Conservation (phyloP, 2,329 filamentous ascomycete genomes). For the Alternaria alternata region DNA sequence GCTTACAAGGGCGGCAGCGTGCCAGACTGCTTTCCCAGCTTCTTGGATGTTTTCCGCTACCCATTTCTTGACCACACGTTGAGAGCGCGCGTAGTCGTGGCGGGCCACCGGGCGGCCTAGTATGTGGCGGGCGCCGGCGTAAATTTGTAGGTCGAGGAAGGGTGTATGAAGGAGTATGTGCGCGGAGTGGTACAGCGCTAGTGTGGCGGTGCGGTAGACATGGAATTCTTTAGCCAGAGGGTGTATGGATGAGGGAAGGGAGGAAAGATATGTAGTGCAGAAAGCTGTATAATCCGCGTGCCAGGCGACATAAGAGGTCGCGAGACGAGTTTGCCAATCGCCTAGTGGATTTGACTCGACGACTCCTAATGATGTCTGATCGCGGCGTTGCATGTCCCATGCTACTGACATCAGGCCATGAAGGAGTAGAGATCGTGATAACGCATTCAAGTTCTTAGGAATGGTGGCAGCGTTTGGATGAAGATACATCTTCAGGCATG, state of each 20-base stretch:
- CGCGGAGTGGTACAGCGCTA: conserved; percentile 67
- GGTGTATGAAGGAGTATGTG: conserved; percentile 66
- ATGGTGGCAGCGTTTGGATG: conserved; percentile 49
- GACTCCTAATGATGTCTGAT: conserved; percentile 65
- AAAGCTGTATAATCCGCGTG: conserved; percentile 65
- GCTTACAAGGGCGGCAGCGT: conserved; percentile 62
- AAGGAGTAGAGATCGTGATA: conserved; percentile 64
- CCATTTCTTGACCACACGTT: conserved; percentile 63
- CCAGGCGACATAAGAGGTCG: conserved; percentile 65
- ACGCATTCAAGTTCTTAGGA: conserved; percentile 57
- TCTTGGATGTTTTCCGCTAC: conserved; percentile 41
- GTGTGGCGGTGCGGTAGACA: conserved; percentile 59
- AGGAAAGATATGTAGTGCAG: conserved; percentile 48
- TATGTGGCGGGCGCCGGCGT: conserved; percentile 67
- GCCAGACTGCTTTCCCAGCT: conserved; percentile 60
- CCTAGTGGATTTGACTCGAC: conserved; percentile 49
- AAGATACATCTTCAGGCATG: conserved; percentile 65
- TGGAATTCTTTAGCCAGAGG: conserved; percentile 54
- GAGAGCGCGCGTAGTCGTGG: conserved; percentile 60
- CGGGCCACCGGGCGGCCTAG: conserved; percentile 63
- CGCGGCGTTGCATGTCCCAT: conserved; percentile 68
- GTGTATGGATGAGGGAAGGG: conserved; percentile 40
- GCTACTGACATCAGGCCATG: conserved; percentile 70
- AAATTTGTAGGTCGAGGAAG: conserved; percentile 69
- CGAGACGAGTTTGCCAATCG: conserved; percentile 62